phyloP scores from a whole-genome alignment of 192 early-diverging fungal species.

The Linnemannia zychae region DNA sequence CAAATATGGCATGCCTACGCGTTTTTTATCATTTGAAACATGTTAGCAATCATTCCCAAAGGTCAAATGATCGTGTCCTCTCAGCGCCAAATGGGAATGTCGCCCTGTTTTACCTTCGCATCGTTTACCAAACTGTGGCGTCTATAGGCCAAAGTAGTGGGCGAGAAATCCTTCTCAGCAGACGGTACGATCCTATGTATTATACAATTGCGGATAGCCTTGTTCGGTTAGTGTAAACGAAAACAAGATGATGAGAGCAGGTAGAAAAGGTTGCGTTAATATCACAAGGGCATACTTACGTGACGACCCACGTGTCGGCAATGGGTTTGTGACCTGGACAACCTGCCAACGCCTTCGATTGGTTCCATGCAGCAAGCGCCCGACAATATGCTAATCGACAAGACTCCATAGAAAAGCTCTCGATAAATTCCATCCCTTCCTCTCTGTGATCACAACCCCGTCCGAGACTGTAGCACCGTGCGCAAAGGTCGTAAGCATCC shows the following conservation, averaged over 20 bases:
- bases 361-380: slow-evolving; percentile 43
- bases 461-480: slow-evolving; percentile 22
- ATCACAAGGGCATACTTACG: not conserved
- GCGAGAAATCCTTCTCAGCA: not conserved
- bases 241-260: not conserved
- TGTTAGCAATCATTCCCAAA: not conserved
- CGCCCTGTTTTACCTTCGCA: not conserved
- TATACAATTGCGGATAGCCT: not conserved
- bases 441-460: slow-evolving; percentile 43
- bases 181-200: slow-evolving; percentile 25
- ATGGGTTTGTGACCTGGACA: slow-evolving; percentile 8
- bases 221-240: not conserved
- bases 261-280: not conserved
- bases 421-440: slow-evolving; percentile 26
- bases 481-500: slow-evolving; percentile 36
- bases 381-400: slow-evolving; percentile 3
- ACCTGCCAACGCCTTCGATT: slow-evolving; percentile 16
- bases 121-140: not conserved
- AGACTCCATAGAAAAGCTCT: slow-evolving; percentile 39
- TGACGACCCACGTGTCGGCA: slow-evolving; percentile 20
- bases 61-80: not conserved
- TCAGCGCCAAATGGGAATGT: not conserved
- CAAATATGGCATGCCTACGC: slow-evolving; percentile 30
- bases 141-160: slow-evolving; percentile 21
- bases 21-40: not conserved